Conservation (phyloP, 192 early-diverging fungal species). For the Umbelopsis isabellina region DNA sequence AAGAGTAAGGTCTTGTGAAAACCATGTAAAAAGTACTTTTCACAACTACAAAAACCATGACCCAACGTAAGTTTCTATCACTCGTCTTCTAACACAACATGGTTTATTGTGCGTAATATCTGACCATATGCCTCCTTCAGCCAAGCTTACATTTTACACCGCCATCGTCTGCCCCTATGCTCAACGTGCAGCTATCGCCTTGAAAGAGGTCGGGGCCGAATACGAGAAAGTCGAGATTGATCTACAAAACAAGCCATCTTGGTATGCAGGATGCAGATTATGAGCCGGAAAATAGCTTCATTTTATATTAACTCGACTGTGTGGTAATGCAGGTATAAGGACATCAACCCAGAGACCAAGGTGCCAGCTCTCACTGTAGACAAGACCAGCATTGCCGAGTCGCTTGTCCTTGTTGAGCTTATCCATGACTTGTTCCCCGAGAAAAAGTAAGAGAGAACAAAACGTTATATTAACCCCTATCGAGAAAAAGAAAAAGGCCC, state of each 20-base stretch:
- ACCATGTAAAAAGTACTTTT: background rate
- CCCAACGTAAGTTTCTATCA: background rate
- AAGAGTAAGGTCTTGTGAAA: background rate
- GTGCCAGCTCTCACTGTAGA: slow-evolving; percentile 66
- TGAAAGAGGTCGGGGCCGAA: slow-evolving; percentile 55
- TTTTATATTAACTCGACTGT: background rate
- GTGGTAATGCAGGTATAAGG: slow-evolving; percentile 43
- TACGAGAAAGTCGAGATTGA: slow-evolving; percentile 66
- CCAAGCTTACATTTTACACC: slow-evolving; percentile 63
- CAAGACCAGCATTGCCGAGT: slow-evolving; percentile 65
- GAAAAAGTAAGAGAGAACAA: slow-evolving; percentile 48
- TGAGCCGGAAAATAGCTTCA: background rate
- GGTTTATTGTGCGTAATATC: background rate
- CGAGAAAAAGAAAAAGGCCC: too few species aligned
- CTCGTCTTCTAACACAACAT: background rate
- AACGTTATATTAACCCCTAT: background rate
- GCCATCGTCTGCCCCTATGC: slow-evolving; percentile 67
- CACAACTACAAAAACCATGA: background rate
- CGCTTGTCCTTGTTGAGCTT: slow-evolving; percentile 68
- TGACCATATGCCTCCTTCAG: background rate
- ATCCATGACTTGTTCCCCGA: slow-evolving; percentile 65
- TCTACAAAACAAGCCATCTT: slow-evolving; percentile 63
- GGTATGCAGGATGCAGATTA: slow-evolving; percentile 47
- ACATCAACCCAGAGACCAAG: slow-evolving; percentile 70
- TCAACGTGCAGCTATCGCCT: slow-evolving; percentile 65